Evolutionary conservation across 345 rosid species (phyloP).

Genomic region (Clausena lansium): DNA sequence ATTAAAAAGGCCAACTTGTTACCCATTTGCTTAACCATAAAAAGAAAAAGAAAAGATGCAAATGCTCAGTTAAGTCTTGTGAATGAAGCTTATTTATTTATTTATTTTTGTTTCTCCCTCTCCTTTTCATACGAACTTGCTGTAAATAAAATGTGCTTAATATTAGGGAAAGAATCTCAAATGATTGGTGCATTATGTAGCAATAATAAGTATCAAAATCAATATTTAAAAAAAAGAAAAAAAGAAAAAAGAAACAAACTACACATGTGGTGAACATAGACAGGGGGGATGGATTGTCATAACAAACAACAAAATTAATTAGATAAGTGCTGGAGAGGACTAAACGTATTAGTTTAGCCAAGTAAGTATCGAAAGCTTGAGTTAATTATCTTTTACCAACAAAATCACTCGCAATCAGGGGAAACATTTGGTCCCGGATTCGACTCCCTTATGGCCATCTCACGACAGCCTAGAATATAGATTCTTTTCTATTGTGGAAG

Average conservation of each 20-base stretch:
- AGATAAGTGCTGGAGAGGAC: not conserved
- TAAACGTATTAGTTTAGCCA: too few species aligned
- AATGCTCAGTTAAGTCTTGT: not conserved
- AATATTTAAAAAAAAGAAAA: too few species aligned
- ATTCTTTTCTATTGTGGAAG: not conserved
- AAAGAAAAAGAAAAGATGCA: not conserved
- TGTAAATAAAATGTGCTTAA: constrained; percentile 11
- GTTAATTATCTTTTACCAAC: too few species aligned
- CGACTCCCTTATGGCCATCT: not conserved
- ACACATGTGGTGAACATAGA: not conserved
- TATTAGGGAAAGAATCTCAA: constrained; percentile 10
- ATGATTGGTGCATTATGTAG: constrained; percentile 16
- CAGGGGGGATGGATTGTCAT: not conserved
- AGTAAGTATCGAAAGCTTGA: too few species aligned
- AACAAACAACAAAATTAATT: not conserved
- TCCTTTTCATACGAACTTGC: not conserved
- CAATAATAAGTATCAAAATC: not conserved
- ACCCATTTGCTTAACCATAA: not conserved
- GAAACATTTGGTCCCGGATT: not conserved
- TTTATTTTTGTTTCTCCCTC: not conserved
- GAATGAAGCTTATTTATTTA: not conserved
- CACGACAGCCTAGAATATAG: not conserved
- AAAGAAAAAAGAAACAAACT: not conserved
- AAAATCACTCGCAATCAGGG: too few species aligned
- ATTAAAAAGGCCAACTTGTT: constrained; percentile 12